Evolutionary conservation across 495 filamentous ascomycete species (phyloP), one percentile per base, ranked within the genome.

Genomic region (Collariella sp.): DNA sequence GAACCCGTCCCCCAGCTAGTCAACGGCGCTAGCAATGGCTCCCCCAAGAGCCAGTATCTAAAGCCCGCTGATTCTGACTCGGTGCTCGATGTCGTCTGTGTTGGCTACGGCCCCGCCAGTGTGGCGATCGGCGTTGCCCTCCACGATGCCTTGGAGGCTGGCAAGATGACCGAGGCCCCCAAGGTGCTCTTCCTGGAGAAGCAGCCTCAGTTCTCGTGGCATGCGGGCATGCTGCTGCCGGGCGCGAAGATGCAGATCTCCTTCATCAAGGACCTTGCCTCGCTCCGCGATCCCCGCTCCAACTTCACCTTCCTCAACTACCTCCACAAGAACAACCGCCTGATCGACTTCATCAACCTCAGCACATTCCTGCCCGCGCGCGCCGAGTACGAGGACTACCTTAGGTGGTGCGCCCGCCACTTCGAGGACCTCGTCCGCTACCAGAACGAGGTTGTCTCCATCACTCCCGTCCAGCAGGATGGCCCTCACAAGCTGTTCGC

Each of bases 281-380:
- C 89, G 9, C 71, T 96, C 41, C 79, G 91, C 36, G 83, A 96
- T 58, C 91, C 91, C 2, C 82, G 85, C 53, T 95, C 88, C 49
- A 76, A 89, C 59, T 98, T 96, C 71, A 96, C 91, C 5, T 98
- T 98, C 70, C 74, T 95, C 56, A 96, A 96, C 67, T 96, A 96
- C 65, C 79, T 98, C 2, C 83, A 91, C 70, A 67, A 78, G 57
- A 82, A 94, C 57, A 75, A 79, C 44, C 79, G 93, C 7, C 77
- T 98, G 36, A 81, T 95, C 41, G 80, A 87, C 50, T 98, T 98
- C 62, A 89, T 83, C 50, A 96, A 98, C 67, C 71, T 96, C 39
- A 78, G 82, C 52, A 96, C 91, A 1, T 96, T 96, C 72, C 68
- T 91, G 7, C 93, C 93, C 0, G 80, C 87, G 5, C 80, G 91